phyloP scores from a whole-genome alignment of 192 early-diverging fungal species.

The Entomortierella parvispora region DNA sequence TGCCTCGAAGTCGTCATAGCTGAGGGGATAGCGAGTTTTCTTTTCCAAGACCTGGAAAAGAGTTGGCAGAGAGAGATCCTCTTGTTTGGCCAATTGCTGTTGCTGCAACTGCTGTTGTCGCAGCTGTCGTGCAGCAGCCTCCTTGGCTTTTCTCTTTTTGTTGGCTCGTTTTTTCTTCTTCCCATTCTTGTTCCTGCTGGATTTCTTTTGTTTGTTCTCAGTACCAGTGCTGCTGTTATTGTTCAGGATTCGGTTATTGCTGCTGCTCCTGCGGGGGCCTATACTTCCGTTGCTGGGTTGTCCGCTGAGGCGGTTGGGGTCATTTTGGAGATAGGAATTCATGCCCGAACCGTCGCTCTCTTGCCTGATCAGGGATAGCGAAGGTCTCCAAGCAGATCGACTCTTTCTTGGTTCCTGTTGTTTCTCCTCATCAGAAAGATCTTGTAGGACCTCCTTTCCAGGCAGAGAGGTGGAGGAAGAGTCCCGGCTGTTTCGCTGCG shows the following conservation, averaged over 20 bases:
- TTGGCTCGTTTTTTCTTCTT: conserved; percentile 21
- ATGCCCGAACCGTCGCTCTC: conserved; percentile 27
- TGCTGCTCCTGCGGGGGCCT: background rate
- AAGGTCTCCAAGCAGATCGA: conserved; percentile 35
- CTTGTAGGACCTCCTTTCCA: conserved; percentile 36
- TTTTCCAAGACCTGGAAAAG: conserved; percentile 39
- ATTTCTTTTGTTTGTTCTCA: background rate
- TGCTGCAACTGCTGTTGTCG: conserved; percentile 29
- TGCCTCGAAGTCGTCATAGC: conserved; percentile 50
- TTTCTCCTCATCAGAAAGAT: conserved; percentile 31
- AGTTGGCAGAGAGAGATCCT: conserved; percentile 12
- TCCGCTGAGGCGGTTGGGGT: conserved; percentile 25
- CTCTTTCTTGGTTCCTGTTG: conserved; percentile 35
- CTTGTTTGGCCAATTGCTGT: conserved; percentile 19
- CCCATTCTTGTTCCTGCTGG: conserved; percentile 3
- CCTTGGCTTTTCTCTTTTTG: conserved; percentile 18
- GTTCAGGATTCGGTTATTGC: background rate
- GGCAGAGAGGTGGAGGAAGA: conserved; percentile 12
- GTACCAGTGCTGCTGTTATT: background rate
- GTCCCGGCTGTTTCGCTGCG: conserved; percentile 22
- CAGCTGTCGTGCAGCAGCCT: conserved; percentile 11
- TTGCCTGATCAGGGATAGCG: conserved; percentile 39
- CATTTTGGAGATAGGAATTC: conserved; percentile 29
- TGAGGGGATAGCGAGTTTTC: conserved; percentile 30
- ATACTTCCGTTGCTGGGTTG: background rate